These are phyloP conservation scores for Sporodiniella umbellata DNA, from an alignment of 371 early-diverging fungal species.

Conservation along the genomic window DNA sequence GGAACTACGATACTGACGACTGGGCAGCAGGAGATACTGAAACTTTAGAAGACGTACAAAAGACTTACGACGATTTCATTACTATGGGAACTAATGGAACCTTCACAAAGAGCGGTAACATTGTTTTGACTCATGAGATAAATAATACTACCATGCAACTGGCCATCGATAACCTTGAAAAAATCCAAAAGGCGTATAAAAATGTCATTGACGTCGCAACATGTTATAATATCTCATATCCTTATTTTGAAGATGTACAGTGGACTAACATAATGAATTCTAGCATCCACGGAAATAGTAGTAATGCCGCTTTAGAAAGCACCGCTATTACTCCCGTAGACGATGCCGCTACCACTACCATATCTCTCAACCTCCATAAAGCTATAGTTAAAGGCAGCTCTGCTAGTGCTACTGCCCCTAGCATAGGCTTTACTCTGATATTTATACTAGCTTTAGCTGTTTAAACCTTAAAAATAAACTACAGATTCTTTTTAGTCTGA, in stretches of 20 bases:
- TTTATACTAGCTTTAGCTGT: neutral
- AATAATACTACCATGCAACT: conserved; percentile 39
- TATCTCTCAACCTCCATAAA: neutral
- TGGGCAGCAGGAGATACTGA: conserved; percentile 29
- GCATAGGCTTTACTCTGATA: neutral
- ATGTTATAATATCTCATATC: conserved; percentile 24
- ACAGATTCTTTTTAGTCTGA: too few relatives aligned
- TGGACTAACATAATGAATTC: conserved; percentile 8
- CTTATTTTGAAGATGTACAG: conserved; percentile 17
- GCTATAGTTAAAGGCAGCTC: neutral
- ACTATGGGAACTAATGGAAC: conserved; percentile 38
- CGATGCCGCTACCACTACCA: neutral
- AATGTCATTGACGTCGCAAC: conserved; percentile 37
- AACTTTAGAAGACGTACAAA: conserved; percentile 18
- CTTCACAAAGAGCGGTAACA: conserved; percentile 23
- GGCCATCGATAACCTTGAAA: conserved; percentile 27
- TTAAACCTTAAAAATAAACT: neutral
- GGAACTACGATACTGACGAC: conserved; percentile 39
- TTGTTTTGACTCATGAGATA: conserved; percentile 45
- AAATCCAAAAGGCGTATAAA: conserved; percentile 27
- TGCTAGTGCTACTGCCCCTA: neutral
- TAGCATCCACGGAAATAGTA: neutral
- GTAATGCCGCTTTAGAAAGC: neutral
- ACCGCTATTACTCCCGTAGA: neutral
- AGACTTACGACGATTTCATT: conserved; percentile 28